phyloP scores from a whole-genome alignment of 331 rosid genomes.

The Malus hybrid region DNA sequence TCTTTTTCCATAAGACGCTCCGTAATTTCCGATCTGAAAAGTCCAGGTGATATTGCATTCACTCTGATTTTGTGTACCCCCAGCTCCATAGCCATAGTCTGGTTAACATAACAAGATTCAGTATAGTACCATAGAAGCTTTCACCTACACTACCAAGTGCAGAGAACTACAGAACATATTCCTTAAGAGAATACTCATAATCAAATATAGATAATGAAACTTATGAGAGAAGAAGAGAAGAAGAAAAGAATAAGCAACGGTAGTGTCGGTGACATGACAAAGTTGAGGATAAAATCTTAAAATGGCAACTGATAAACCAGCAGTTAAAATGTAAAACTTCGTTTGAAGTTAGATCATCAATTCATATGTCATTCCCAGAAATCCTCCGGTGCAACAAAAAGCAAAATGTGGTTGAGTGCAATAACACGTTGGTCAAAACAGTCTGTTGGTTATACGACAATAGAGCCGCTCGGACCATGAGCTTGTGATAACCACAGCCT shows the following conservation, averaged over 20 bases:
- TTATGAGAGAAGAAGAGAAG: too few species aligned
- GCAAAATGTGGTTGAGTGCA: neutral
- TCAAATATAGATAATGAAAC: too few species aligned
- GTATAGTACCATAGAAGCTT: neutral
- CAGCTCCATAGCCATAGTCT: conserved; percentile 80
- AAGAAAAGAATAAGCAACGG: too few species aligned
- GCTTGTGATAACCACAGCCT: neutral
- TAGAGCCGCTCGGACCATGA: neutral
- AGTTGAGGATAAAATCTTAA: neutral
- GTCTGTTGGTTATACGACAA: neutral
- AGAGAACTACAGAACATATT: too few species aligned
- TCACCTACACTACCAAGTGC: neutral
- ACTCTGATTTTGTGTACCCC: conserved; percentile 68
- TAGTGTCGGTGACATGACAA: neutral
- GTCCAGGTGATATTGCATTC: conserved; percentile 70
- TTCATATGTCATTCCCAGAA: neutral
- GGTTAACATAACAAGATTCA: neutral
- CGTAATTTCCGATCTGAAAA: conserved; percentile 82
- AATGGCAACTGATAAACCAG: neutral
- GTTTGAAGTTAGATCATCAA: too few species aligned
- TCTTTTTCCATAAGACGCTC: conserved; percentile 46
- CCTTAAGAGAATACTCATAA: too few species aligned
- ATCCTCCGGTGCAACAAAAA: neutral
- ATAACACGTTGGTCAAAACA: neutral
- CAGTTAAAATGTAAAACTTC: too few species aligned